These are phyloP conservation scores for Starmera dryadoides DNA, from an alignment of 805 yeast genomes.

Conservation along the genomic window DNA sequence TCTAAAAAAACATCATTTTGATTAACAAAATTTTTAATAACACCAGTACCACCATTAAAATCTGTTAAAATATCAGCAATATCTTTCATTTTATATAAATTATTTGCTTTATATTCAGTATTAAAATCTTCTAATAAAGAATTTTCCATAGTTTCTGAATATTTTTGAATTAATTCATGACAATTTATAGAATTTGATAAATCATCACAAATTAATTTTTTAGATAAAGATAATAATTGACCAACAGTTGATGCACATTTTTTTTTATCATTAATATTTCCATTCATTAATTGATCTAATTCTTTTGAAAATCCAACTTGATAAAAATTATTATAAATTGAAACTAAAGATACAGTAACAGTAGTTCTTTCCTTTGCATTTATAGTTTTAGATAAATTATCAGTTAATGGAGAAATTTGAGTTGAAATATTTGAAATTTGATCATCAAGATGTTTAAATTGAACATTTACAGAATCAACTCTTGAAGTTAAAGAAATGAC, in stretches of 20 bases:
- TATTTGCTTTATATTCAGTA: constrained; percentile 62
- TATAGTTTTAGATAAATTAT: constrained; percentile 57
- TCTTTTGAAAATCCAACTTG: constrained; percentile 40
- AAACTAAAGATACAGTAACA: constrained; percentile 64
- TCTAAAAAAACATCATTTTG: constrained; percentile 63
- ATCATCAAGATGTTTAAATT: constrained; percentile 43
- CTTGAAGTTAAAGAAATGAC: constrained; percentile 48
- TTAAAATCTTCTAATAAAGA: constrained; percentile 64
- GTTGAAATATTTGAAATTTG: constrained; percentile 50
- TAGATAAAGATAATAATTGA: constrained; percentile 56
- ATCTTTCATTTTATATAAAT: constrained; percentile 65
- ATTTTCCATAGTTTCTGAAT: constrained; percentile 71
- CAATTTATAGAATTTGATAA: constrained; percentile 33
- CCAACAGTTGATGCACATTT: constrained; percentile 66
- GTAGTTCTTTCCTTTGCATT: constrained; percentile 66
- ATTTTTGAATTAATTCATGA: constrained; percentile 48
- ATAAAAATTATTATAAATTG: constrained; percentile 72
- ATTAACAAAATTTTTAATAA: constrained; percentile 73
- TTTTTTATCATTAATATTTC: constrained; percentile 45
- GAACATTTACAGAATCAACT: constrained; percentile 36
- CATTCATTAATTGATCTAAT: constrained; percentile 49
- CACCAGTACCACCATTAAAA: constrained; percentile 80
- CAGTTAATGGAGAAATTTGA: constrained; percentile 64
- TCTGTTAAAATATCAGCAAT: constrained; percentile 67
- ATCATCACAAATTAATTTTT: constrained; percentile 52